These are phyloP conservation scores for Aspergillus fructus DNA, from an alignment of 2,329 filamentous ascomycete genomes.

Conservation along the genomic window DNA sequence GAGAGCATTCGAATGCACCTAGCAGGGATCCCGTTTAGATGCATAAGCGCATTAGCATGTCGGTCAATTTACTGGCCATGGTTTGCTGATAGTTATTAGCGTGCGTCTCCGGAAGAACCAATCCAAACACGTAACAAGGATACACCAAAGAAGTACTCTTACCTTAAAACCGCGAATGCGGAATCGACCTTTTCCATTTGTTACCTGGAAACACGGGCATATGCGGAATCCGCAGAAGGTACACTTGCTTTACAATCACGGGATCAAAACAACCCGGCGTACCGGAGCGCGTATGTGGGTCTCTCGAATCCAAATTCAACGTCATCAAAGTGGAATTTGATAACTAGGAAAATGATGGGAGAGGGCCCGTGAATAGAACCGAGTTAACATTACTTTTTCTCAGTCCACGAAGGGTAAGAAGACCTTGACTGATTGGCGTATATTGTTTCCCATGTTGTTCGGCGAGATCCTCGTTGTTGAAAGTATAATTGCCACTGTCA, in stretches of 20 bases:
- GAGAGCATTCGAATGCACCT: slow-evolving; percentile 12
- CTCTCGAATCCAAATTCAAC: slow-evolving; percentile 41
- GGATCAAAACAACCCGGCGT: slow-evolving; percentile 37
- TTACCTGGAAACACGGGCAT: slow-evolving; percentile 24
- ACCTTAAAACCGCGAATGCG: slow-evolving; percentile 26
- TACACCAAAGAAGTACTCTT: slow-evolving; percentile 21
- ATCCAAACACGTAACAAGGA: slow-evolving; percentile 21
- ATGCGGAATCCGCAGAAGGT: slow-evolving; percentile 34
- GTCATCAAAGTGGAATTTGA: slow-evolving; percentile 23
- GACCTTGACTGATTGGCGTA: slow-evolving; percentile 23
- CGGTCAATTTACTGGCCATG: slow-evolving; percentile 26
- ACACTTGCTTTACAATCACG: slow-evolving; percentile 39
- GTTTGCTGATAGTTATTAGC: slow-evolving; percentile 24
- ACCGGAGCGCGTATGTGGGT: slow-evolving; percentile 38
- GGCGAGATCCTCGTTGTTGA: slow-evolving; percentile 27
- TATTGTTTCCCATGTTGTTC: slow-evolving; percentile 18
- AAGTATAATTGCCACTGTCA: slow-evolving; percentile 24
- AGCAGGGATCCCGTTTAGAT: slow-evolving; percentile 26
- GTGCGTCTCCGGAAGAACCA: slow-evolving; percentile 23
- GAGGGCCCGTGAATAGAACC: neutral
- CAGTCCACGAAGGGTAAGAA: slow-evolving; percentile 2
- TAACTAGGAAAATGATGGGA: neutral
- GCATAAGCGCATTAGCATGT: slow-evolving; percentile 27
- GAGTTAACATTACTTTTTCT: slow-evolving; percentile 5
- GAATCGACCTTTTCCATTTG: slow-evolving; percentile 32